These are phyloP conservation scores for Sugiyamaella grinbergsii DNA, from an alignment of 1,139 yeast species.

Conservation along the genomic window DNA sequence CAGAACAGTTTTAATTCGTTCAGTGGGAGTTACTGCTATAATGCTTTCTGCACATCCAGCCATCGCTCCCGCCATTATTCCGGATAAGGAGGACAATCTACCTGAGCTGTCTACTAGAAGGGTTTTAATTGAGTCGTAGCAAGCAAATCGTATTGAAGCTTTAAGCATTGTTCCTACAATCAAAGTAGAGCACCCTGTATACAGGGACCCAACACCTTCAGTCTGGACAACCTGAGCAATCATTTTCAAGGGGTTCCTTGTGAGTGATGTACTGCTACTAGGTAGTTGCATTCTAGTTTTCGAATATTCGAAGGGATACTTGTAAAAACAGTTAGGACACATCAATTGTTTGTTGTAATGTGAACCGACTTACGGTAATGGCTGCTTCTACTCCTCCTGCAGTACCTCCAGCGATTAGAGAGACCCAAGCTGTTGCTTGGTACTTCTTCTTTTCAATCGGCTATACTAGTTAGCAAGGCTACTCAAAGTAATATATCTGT, in stretches of 20 bases:
- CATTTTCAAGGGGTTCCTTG: conserved; percentile 14
- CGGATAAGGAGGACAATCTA: conserved; percentile 4
- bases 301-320: conserved; percentile 21
- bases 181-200: conserved; percentile 20
- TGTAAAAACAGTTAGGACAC: neutral
- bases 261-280: neutral
- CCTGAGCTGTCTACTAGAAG: conserved; percentile 13
- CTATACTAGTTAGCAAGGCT: neutral
- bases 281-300: conserved; percentile 20
- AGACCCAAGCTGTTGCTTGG: conserved; percentile 4
- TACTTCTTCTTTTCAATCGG: neutral
- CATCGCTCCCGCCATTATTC: conserved; percentile 20
- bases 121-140: conserved; percentile 18
- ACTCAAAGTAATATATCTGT: neutral
- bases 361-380: conserved; percentile 14
- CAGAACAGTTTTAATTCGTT: conserved; percentile 21
- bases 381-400: conserved; percentile 22
- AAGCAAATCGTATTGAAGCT: conserved; percentile 18
- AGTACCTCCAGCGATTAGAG: conserved; percentile 16
- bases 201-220: conserved; percentile 17
- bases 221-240: neutral
- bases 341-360: no score
- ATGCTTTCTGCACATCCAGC: conserved; percentile 20
- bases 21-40: conserved; percentile 20
- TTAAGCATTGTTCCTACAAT: conserved; percentile 20